Conservation (phyloP, 2,329 filamentous ascomycete species). For the Helicocarpus griseus region DNA sequence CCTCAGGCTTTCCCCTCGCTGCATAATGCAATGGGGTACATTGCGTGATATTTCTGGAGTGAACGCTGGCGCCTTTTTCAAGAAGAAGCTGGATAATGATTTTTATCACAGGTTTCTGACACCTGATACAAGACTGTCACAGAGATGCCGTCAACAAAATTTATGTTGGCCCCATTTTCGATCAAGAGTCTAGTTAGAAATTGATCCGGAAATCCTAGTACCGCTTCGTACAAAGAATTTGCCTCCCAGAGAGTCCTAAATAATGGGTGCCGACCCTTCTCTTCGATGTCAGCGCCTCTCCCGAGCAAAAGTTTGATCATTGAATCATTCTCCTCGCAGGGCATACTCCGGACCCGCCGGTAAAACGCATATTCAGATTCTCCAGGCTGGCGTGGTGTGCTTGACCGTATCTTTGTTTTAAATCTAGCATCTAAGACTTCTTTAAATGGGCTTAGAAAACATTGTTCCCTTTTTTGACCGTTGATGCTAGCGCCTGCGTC, state of each 20-base stretch:
- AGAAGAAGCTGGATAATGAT: background rate
- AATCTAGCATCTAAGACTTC: background rate
- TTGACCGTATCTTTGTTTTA: background rate
- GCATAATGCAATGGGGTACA: slow-evolving; percentile 1
- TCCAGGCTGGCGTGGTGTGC: background rate
- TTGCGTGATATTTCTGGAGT: background rate
- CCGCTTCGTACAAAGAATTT: slow-evolving; percentile 1
- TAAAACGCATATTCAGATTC: background rate
- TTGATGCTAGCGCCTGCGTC: slow-evolving; percentile 6
- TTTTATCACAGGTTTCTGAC: background rate
- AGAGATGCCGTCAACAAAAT: background rate
- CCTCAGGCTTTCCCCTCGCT: background rate
- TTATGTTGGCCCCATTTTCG: slow-evolving; percentile 4
- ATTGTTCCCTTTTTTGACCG: too few species aligned
- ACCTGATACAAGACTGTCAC: background rate
- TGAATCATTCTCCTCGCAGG: background rate
- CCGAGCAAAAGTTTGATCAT: slow-evolving; percentile 6
- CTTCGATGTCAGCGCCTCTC: slow-evolving; percentile 1
- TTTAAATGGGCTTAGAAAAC: background rate
- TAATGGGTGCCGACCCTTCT: too few species aligned
- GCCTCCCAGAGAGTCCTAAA: background rate
- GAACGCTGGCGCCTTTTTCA: background rate
- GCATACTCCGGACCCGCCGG: background rate
- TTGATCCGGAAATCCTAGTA: background rate
- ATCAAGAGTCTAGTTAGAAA: slow-evolving; percentile 1